Evolutionary conservation across 345 rosid species (phyloP), one percentile per base, ranked within the genome.

Genomic region (Eucalyptus caleyi): DNA sequence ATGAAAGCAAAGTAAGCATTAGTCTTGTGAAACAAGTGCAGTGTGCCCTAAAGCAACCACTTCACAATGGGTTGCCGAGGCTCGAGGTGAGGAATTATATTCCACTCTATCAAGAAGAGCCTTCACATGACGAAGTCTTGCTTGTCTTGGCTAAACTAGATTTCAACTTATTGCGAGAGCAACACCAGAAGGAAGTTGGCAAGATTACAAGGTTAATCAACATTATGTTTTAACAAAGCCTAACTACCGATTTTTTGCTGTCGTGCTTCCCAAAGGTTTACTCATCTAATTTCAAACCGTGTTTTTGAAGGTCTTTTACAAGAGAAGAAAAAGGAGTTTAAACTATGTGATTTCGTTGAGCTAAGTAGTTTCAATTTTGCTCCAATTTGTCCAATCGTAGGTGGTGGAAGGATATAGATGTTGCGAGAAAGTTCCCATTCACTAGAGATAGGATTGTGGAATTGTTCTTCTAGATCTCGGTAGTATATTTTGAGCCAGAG

Each of bases 81-180:
- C 40, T 91, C 2, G 85, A 83, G 69, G 87, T 83, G 4, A 62
- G 86, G 53, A 62, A 85, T 40, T 87, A 80, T 56, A 89, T 86
- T 11, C 8, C 49, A 23, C 24, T 59, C 62, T 82, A 80, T 30
- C 86, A 56, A 37, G 59, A 88, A 45, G 90, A 88, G 19, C 42
- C 47, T 32, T 72, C 85, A 11, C 65, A 81, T 27, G 32, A 86
- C 26, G 5, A 86, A 80, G 11, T 65, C 50, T 56, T 90, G 18
- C 83, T 91, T 1, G 19, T 19, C 30, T 69, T 89, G 24, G 91
- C 92, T 5, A 88, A 91, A 59, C 54, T 91, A 44, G 92, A 88
- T 60, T 88, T 18, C 90, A 91, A 90, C 82, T 30, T 80, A 9
- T 1, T 91, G 42, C 89, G 53, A 44, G 47, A 62, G 51, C 23